A percentile compares a stretch with the other conserved stretches of the same genome.
phyloP scores from a whole-genome alignment of 2,329 filamentous ascomycete genomes.

The Fulvia fulva region DNA sequence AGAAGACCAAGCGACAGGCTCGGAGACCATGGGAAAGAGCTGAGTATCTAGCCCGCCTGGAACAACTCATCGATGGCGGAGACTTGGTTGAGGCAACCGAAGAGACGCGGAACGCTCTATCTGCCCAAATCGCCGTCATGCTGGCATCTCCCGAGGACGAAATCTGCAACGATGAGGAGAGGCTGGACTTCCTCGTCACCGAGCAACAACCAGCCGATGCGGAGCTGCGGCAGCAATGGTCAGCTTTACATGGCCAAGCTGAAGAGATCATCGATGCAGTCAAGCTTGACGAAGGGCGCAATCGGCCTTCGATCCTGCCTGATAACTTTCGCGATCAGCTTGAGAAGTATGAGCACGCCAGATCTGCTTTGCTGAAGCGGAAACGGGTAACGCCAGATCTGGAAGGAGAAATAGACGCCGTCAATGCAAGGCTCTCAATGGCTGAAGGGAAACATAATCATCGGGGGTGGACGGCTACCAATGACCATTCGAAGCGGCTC shows the following conservation, averaged over 20 bases:
- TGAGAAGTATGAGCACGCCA: neutral
- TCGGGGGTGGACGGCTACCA: neutral
- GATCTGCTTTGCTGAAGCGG: neutral
- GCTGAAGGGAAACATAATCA: neutral
- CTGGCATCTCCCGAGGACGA: neutral
- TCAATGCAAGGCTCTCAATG: neutral
- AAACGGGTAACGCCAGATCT: neutral
- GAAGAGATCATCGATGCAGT: neutral
- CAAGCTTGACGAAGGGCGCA: neutral
- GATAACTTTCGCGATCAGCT: neutral
- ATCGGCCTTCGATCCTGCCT: neutral
- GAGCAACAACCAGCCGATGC: neutral
- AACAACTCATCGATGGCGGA: neutral
- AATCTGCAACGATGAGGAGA: neutral
- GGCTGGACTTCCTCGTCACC: neutral
- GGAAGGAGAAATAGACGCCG: neutral
- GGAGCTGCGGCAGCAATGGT: neutral
- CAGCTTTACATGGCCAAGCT: neutral
- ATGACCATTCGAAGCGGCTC: neutral
- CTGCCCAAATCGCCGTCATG: neutral
- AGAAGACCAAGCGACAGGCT: neutral
- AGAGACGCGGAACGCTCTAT: neutral
- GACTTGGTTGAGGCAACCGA: neutral
- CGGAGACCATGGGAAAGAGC: neutral
- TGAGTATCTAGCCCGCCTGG: neutral